Evolutionary conservation across 495 filamentous ascomycete species (phyloP).

Genomic region (Neurospora sp.): DNA sequence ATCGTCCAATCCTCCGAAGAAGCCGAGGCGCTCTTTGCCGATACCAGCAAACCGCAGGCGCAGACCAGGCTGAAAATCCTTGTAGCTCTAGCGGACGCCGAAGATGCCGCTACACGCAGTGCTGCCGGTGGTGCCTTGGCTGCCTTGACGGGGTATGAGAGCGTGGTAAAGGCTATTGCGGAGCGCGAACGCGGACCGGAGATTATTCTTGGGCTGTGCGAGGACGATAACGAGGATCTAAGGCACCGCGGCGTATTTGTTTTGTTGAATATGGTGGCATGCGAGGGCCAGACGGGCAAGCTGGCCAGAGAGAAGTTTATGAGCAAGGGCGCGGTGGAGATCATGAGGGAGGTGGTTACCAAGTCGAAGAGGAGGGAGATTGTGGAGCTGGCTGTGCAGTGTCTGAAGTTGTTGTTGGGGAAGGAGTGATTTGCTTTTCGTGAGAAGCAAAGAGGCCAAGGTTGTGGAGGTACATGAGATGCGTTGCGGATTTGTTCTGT

Average conservation of each 20-base stretch:
- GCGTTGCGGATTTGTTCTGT: neutral
- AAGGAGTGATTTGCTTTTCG: neutral
- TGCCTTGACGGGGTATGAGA: conserved; percentile 67
- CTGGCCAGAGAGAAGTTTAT: conserved; percentile 34
- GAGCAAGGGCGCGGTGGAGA: conserved; percentile 45
- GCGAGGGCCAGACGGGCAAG: conserved; percentile 41
- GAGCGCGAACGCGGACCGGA: conserved; percentile 58
- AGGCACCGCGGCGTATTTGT: conserved; percentile 71
- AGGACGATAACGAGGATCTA: conserved; percentile 64
- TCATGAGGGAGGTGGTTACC: conserved; percentile 53
- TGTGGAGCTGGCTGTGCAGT: conserved; percentile 52
- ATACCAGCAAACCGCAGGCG: conserved; percentile 61
- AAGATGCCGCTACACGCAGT: conserved; percentile 66
- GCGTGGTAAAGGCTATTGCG: conserved; percentile 56
- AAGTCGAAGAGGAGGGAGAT: conserved; percentile 53
- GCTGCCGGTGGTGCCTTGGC: conserved; percentile 86
- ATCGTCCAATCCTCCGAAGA: conserved; percentile 62
- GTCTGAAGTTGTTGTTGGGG: conserved; percentile 49
- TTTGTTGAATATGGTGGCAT: conserved; percentile 50
- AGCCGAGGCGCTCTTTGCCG: conserved; percentile 52
- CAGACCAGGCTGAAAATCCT: conserved; percentile 68
- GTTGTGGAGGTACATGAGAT: neutral
- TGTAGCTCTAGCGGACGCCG: conserved; percentile 75
- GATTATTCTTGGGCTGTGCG: conserved; percentile 61
- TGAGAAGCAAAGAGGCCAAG: neutral